Evolutionary conservation across 208 protist genomes (phyloP), one percentile per base, ranked within the genome.

Genomic region (Acanthamoeba triangularis): DNA sequence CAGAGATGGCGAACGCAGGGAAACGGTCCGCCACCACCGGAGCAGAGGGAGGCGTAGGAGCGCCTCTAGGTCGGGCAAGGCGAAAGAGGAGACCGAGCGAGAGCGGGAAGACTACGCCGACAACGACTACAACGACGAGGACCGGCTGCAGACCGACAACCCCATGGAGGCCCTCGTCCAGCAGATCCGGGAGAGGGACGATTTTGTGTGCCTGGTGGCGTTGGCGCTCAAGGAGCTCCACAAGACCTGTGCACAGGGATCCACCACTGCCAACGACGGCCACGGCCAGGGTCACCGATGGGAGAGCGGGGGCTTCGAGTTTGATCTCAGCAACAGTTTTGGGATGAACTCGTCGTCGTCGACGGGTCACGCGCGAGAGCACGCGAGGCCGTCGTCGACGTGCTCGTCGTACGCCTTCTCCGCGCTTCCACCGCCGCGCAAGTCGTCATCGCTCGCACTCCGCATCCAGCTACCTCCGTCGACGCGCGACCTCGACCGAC

Each of bases 211-310:
- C 25, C 49, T 54, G 5, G 47, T 88, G 30, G 49, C 16, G n/a
- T 63, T 23, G 20, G 44, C 80, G 47, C 80, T 88, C 47, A 54
- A 88, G 80, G 80, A 88, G 23, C 52, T 88, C 13, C 80, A 88
- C 28, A 88, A 88, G 49, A 28, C 80, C 52, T 88, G 80, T 49
- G 10, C 47, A 2, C 80, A 88, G 20, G 80, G 49, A 6, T 54
- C 80, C 20, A 8, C 28, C n/a, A 78, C 14, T 8, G 33, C 28
- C 16, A 16, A 41, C 35, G 35, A 30, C 1, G n/a, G 35, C 3
- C 28, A 20, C 16, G n/a, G 33, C 69, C 14, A 20, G 52, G 3
- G 6, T 2, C 3, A 20, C 10, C 65, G n/a, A 41, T 30, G 65
- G n/a, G 30, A 2, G 28, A 37, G 18, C 13, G 80, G 35, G 10